Evolutionary conservation across 108 stramenopile genomes (phyloP), one percentile per base, ranked within the genome.

Genomic region (Stephanodiscus minutulus): DNA sequence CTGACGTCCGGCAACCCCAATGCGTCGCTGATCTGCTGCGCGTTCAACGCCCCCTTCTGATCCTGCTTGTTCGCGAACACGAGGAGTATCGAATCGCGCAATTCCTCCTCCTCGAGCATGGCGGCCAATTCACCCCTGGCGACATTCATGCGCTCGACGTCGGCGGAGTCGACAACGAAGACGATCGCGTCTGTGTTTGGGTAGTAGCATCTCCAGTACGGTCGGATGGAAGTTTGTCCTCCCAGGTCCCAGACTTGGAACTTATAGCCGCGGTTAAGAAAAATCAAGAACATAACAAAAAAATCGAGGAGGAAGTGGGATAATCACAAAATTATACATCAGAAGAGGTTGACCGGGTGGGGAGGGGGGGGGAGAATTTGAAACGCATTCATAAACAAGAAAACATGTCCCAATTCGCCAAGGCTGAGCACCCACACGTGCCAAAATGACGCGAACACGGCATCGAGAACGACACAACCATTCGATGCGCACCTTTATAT

Each of bases 191-290:
- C 98, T 11, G 99, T 99, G 83, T 99, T 98, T 46, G 98, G 98
- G 70, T 98, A 99, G 71, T 98, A 99, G 87, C 96, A 97, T 73
- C 99, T 64, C 99, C 99, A 99, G 77, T 98, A 99, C 7, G 99
- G 99, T 57, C 99, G 96, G 72, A 99, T 99, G 57, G 88, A 94
- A 5, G 98, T 98, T 86, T 99, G 98, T 15, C 99, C 99, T 28
- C 98, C 99, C 39, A 99, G 80, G 74, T 99, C 99, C 99, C 99
- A 99, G 28, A 99, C 99, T 93, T 97, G 99, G 81, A 99, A 99
- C 91, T n/a, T n/a, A n/a, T n/a, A n/a, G n/a, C n/a, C n/a, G n/a
- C n/a, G n/a, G n/a, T n/a, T n/a, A n/a, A n/a, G n/a, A n/a, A n/a
- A n/a, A n/a, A n/a, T n/a, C n/a, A n/a, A n/a, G n/a, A n/a, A n/a